Evolutionary conservation across 345 rosid genomes (phyloP).

Genomic region (Hypericum perforatum): DNA sequence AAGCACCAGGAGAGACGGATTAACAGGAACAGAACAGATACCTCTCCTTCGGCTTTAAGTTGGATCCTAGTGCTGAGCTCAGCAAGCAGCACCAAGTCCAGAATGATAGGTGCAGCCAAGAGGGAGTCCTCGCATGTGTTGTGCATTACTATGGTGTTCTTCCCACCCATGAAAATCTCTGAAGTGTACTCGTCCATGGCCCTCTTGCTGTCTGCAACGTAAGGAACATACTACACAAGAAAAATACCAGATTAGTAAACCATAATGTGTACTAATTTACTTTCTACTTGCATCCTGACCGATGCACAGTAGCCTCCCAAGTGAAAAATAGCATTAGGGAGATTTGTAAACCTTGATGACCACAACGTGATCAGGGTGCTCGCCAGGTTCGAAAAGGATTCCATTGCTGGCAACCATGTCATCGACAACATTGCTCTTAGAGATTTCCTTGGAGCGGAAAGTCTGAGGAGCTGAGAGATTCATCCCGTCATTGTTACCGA

Average conservation of each 20-base stretch:
- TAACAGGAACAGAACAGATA: slow-evolving; percentile 9
- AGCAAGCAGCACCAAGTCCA: slow-evolving; percentile 91
- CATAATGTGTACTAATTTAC: not conserved
- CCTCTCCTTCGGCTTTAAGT: slow-evolving; percentile 80
- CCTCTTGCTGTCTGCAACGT: slow-evolving; percentile 95
- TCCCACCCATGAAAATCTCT: slow-evolving; percentile 97
- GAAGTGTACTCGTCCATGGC: slow-evolving; percentile 99
- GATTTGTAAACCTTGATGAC: slow-evolving; percentile 69
- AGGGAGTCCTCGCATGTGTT: slow-evolving; percentile 97
- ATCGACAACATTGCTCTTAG: slow-evolving; percentile 94
- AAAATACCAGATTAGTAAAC: not conserved
- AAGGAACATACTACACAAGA: slow-evolving; percentile 69
- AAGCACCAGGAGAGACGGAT: not conserved
- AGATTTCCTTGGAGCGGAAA: slow-evolving; percentile 91
- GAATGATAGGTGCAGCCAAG: slow-evolving; percentile 90
- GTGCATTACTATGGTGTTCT: slow-evolving; percentile 81
- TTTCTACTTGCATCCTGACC: too few relatives aligned
- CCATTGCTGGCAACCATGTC: slow-evolving; percentile 97
- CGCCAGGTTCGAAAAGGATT: slow-evolving; percentile 80
- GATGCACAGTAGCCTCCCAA: too few relatives aligned
- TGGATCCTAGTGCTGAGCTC: slow-evolving; percentile 90
- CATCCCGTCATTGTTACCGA: slow-evolving; percentile 98
- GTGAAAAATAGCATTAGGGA: too few relatives aligned
- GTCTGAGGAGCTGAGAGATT: slow-evolving; percentile 96
- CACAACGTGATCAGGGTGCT: slow-evolving; percentile 97